A percentile compares a stretch with the other conserved stretches of the same genome.
phyloP scores from a whole-genome alignment of 306 rosid species.

The Vigna unguiculata region DNA sequence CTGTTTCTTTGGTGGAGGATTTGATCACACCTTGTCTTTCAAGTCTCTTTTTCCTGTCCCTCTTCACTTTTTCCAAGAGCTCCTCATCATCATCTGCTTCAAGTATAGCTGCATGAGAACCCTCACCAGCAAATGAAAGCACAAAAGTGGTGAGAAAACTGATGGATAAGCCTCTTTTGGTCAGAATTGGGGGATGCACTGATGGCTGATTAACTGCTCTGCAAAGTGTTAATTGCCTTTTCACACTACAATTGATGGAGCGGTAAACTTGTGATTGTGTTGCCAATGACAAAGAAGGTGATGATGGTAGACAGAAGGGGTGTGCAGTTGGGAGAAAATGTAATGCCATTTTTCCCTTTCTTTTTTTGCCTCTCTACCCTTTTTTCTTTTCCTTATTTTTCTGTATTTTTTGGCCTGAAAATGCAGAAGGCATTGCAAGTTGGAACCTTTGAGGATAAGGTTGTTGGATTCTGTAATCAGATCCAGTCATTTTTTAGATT shows the following conservation, averaged over 20 bases:
- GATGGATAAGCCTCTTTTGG: constrained; percentile 69
- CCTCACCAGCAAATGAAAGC: constrained; percentile 59
- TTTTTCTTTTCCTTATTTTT: constrained; percentile 33
- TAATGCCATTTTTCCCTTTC: constrained; percentile 60
- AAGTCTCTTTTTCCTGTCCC: constrained; percentile 87
- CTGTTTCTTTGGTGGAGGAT: constrained; percentile 83
- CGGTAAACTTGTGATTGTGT: constrained; percentile 42
- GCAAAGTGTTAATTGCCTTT: constrained; percentile 51
- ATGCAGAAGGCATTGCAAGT: constrained; percentile 49
- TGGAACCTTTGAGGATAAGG: constrained; percentile 75
- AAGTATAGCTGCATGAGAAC: constrained; percentile 83
- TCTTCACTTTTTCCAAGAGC: constrained; percentile 83
- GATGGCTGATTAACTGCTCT: constrained; percentile 51
- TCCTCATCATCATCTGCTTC: constrained; percentile 96
- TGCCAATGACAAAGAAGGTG: constrained; percentile 40
- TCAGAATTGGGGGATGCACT: constrained; percentile 46
- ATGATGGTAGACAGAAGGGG: constrained; percentile 53
- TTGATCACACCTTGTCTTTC: constrained; percentile 79
- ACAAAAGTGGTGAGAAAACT: constrained; percentile 59
- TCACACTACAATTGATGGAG: constrained; percentile 49
- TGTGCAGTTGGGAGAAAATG: constrained; percentile 73
- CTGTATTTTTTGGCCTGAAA: constrained; percentile 50
- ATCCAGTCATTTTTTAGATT: constrained; percentile 61
- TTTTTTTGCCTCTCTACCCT: not conserved
- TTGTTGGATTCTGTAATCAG: constrained; percentile 67